Evolutionary conservation across 805 yeast genomes (phyloP).

Genomic region (Wickerhamomyces hampshirensis): DNA sequence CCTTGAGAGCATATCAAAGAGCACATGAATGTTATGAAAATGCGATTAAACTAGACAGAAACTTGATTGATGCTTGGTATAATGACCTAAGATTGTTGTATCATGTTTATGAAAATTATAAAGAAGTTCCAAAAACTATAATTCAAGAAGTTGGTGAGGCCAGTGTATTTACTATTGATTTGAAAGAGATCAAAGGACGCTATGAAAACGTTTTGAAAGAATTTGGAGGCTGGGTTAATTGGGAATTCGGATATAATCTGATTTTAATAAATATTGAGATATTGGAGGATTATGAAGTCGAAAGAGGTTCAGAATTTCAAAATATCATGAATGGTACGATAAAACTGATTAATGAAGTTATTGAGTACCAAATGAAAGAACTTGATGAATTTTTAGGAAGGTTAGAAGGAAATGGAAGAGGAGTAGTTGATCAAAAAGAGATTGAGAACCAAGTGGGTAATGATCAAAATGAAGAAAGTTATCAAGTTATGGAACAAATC

Average conservation of each 20-base stretch:
- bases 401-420: constrained; percentile 14
- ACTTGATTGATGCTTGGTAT: constrained; percentile 44
- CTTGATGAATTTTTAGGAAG: constrained; percentile 14
- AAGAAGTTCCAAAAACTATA: constrained; percentile 34
- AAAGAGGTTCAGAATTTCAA: background rate
- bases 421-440: constrained; percentile 12
- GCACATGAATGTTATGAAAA: constrained; percentile 42
- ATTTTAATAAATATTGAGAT: constrained; percentile 17
- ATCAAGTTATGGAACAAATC: constrained; percentile 21
- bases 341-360: constrained; percentile 4
- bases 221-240: constrained; percentile 20
- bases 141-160: constrained; percentile 28
- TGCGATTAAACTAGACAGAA: constrained; percentile 23
- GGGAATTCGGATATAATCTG: constrained; percentile 25
- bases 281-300: constrained; percentile 7
- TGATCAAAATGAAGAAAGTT: constrained; percentile 14
- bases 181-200: constrained; percentile 13
- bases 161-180: background rate
- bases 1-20: constrained; percentile 57
- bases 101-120: constrained; percentile 50
- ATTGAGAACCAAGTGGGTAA: constrained; percentile 10
- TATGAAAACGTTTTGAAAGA: constrained; percentile 9
- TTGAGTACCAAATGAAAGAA: constrained; percentile 18
- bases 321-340: constrained; percentile 6
- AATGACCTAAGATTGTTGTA: constrained; percentile 55